Base-by-base conservation (phyloP, 1,284 basidiomycete genomes). In the Puccinia horiana region DNA sequence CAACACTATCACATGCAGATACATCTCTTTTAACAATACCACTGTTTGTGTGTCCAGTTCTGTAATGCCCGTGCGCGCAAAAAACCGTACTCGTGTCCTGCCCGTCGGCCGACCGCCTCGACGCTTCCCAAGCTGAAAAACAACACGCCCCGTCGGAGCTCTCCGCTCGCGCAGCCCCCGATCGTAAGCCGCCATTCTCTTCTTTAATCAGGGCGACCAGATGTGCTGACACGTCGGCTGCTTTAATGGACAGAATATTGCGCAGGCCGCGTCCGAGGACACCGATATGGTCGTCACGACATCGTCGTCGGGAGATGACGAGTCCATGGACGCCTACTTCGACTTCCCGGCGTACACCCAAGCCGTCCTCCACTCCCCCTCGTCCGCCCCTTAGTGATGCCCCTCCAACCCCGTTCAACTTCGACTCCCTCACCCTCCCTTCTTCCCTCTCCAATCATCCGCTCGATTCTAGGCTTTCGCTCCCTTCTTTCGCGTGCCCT, bases 1-100 rank as follows among this genome's bases (percentile, higher is more conserved):
- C 35, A 40, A 65, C 18, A 6, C 61, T 23, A 23, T 8, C 61
- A 40, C 61, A 40, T 40, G 61, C 61, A 65, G 26, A n/a, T n/a
- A n/a, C 23, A 4, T 58, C 49, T 29, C 56, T 6, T 56, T 26
- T 79, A 12, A 72, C 47, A 49, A 49, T 29, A 2, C 29, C 56
- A 20, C 29, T 35, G 16, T 16, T 49, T 12, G n/a, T 69, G 16
- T 44, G 23, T 63, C 8, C 69, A 81, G 78, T 81, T 81, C 29
- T 81, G 69, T 42, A 81, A 81, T 61, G 78, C 78, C 18, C 78
- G 78, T 26, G 78, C 78, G 26, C 67, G 78, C 6, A 56, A 81
- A 37, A 73, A 72, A 63, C 78, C 78, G 2, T 81, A 81, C 54
- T 52, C 44, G 2, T 40, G 52, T 35, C 72, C 44, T 18, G n/a